Evolutionary conservation across 345 rosid genomes (phyloP).

Genomic region (Geranium rotundifolium): DNA sequence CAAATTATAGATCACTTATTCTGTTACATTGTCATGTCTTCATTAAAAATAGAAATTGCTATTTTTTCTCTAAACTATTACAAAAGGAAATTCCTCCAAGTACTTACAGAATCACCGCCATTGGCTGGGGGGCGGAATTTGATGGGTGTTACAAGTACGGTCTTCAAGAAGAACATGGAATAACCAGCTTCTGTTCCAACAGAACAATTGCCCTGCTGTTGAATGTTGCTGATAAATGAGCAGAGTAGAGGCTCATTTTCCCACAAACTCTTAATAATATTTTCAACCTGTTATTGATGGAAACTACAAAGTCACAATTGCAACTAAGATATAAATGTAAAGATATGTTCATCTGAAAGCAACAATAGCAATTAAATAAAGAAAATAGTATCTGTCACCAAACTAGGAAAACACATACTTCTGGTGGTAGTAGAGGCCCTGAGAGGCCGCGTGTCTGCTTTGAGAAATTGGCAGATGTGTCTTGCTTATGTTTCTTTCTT

Average conservation of each 20-base stretch:
- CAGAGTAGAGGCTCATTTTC: constrained; percentile 68
- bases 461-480: constrained; percentile 18
- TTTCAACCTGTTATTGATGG: constrained; percentile 42
- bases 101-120: constrained; percentile 85
- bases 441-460: constrained; percentile 25
- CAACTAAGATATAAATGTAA: not conserved
- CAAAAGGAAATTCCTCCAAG: constrained; percentile 3
- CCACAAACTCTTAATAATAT: constrained; percentile 54
- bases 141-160: constrained; percentile 75
- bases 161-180: constrained; percentile 69
- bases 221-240: constrained; percentile 65
- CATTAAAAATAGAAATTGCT: not conserved
- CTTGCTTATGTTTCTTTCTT: constrained; percentile 19
- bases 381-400: constrained; percentile 1
- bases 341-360: not conserved
- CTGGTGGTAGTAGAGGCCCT: constrained; percentile 56
- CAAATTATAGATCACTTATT: not conserved
- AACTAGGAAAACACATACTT: constrained; percentile 34
- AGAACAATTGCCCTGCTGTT: constrained; percentile 28
- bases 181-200: constrained; percentile 34
- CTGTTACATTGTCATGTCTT: not conserved
- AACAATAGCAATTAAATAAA: constrained; percentile 2
- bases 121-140: constrained; percentile 81
- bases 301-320: constrained; percentile 7
- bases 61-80: not conserved